Evolutionary conservation across 805 yeast species (phyloP).

Genomic region (Candida maltosa): DNA sequence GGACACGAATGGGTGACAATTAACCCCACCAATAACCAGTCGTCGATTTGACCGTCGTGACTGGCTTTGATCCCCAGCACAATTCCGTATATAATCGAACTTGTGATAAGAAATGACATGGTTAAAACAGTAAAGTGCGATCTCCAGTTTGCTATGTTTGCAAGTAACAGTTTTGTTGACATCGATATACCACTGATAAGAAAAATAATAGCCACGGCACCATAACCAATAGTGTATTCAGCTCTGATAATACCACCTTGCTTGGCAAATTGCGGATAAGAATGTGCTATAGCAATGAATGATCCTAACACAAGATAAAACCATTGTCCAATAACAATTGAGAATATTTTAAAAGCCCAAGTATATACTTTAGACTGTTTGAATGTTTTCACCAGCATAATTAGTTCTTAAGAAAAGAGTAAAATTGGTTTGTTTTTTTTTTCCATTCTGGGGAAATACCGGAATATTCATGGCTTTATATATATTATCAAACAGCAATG

Average conservation of each 20-base stretch:
- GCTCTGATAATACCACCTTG: conserved; percentile 76
- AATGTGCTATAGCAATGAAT: conserved; percentile 70
- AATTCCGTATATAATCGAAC: conserved; percentile 70
- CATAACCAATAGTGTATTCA: conserved; percentile 76
- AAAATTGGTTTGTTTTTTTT: too few relatives aligned
- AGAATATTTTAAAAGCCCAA: conserved; percentile 12
- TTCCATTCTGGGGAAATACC: too few relatives aligned
- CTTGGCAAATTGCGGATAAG: conserved; percentile 79
- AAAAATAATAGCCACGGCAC: conserved; percentile 85
- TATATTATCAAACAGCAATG: too few relatives aligned
- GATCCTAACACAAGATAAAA: conserved; percentile 70
- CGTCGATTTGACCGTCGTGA: conserved; percentile 54
- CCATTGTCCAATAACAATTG: conserved; percentile 56
- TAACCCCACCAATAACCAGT: conserved; percentile 78
- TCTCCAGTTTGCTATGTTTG: conserved; percentile 74
- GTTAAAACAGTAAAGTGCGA: conserved; percentile 71
- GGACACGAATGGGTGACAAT: conserved; percentile 86
- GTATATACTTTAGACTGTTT: conserved; percentile 11
- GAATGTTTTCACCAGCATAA: conserved; percentile 6
- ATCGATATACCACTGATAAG: conserved; percentile 78
- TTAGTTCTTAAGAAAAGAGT: too few relatives aligned
- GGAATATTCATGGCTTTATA: too few relatives aligned
- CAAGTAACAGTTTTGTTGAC: conserved; percentile 57
- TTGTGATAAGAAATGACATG: conserved; percentile 68
- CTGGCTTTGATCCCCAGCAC: conserved; percentile 65